Base-by-base conservation (phyloP, 768 basidiomycete genomes). In the Boletus subcaerulescens region DNA sequence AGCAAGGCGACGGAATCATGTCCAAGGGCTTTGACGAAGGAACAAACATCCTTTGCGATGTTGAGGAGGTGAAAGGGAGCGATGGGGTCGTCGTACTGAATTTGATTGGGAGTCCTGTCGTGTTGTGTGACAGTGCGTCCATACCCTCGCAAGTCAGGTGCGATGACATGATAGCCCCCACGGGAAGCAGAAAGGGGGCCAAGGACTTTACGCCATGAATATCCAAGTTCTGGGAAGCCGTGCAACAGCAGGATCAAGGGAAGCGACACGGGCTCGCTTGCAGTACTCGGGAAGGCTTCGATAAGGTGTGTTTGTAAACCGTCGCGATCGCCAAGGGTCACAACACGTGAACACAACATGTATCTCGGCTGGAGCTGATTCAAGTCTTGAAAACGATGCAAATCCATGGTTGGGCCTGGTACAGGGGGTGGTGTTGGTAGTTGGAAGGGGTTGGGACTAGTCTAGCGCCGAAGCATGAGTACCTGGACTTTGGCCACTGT, bases 181-280 rank as follows among this genome's bases (percentile, higher is more conserved):
- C 39, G 61, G 3, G 73, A 71, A 5, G 68, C 59, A 0, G 80
- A 65, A 24, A 87, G 73, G 0, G 82, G 82, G 0, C 68, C 60
- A 32, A 87, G 74, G 35, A 86, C 55, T 55, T 83, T 82, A 14
- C 85, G 75, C 83, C 83, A 87, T 9, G 83, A 86, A 62, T 81
- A 84, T 3, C 84, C 78, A 7, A 86, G 73, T 61, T 86, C 85
- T 11, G 85, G 84, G 64, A 87, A 87, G 40, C 85, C 85, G 57
- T 86, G 84, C 2, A 87, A 65, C 22, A 87, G 78, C 31, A 87
- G 50, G 44, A 86, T 60, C 14, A 87, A 73, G 1, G 79, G 81
- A 5, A 71, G 67, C 20, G 69, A 63, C 36, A 59, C 44, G 41
- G 56, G 52, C 26, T 56, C 51, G 39, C 60, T 56, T 50, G 50